Evolutionary conservation across 345 rosid species (phyloP).

Genomic region (Murraya koenigii): DNA sequence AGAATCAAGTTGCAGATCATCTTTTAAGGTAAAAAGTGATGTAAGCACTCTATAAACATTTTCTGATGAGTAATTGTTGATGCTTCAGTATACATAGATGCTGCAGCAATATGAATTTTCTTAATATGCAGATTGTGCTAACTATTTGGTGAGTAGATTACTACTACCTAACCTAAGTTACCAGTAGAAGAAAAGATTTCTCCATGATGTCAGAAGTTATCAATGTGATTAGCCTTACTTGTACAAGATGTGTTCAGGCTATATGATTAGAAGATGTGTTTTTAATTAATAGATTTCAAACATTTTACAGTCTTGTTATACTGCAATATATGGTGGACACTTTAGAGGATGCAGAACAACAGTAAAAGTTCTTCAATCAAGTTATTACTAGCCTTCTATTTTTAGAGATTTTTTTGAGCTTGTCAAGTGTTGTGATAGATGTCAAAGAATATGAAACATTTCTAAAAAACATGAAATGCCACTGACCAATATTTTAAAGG

Average conservation of each 20-base stretch:
- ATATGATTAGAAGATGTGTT: too few relatives aligned
- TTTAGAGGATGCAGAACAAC: too few relatives aligned
- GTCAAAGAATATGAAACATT: background rate
- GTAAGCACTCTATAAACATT: too few relatives aligned
- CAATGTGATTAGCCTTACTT: background rate
- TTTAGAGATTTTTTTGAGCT: accelerated
- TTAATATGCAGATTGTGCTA: background rate
- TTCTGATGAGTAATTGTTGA: background rate
- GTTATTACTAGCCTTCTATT: too few relatives aligned
- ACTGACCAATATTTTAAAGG: background rate
- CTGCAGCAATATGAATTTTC: background rate
- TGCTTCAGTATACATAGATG: too few relatives aligned
- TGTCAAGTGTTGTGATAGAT: background rate
- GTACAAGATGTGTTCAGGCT: too few relatives aligned
- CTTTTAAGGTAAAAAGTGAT: background rate
- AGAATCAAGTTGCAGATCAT: background rate
- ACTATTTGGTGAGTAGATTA: background rate
- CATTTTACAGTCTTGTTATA: too few relatives aligned
- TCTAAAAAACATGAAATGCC: background rate
- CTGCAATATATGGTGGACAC: too few relatives aligned
- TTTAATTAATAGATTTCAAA: too few relatives aligned
- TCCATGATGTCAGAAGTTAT: background rate
- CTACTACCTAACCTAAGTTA: background rate
- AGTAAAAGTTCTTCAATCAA: too few relatives aligned
- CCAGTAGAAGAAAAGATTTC: background rate